A percentile compares a stretch with the other conserved stretches of the same genome.
These are phyloP conservation scores for Colletotrichum destructivum DNA, from an alignment of 2,329 filamentous ascomycete species.

Conservation along the genomic window DNA sequence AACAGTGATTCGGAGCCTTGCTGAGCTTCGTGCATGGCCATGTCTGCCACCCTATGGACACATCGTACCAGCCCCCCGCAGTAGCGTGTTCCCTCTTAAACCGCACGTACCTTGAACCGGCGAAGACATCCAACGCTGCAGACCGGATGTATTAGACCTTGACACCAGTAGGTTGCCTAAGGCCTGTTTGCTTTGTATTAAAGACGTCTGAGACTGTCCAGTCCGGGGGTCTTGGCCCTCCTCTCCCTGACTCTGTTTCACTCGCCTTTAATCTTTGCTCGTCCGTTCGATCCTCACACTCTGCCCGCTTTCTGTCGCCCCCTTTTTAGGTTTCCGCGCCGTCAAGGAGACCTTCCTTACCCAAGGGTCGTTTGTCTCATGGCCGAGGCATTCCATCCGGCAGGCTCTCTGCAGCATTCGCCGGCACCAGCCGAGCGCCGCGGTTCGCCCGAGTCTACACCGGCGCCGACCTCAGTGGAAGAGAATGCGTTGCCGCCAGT, in stretches of 20 bases:
- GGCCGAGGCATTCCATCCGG: too few relatives aligned
- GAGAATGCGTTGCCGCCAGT: not conserved
- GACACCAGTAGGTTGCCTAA: not conserved
- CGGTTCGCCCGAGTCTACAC: not conserved
- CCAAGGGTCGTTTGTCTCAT: not conserved
- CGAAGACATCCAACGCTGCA: slow-evolving; percentile 4
- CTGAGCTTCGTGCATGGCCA: not conserved
- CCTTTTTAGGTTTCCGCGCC: not conserved
- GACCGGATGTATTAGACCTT: slow-evolving; percentile 2
- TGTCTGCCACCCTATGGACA: not conserved
- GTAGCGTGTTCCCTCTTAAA: not conserved
- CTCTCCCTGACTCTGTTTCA: not conserved
- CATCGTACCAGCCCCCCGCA: slow-evolving; percentile 16
- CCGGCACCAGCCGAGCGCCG: not conserved
- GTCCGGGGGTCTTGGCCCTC: not conserved
- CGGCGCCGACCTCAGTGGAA: not conserved
- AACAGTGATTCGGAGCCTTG: not conserved
- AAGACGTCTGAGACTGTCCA: slow-evolving; percentile 1
- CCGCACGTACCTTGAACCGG: slow-evolving; percentile 6
- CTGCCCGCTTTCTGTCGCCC: not conserved
- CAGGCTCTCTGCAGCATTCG: not conserved
- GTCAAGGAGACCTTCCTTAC: not conserved
- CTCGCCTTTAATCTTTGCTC: not conserved
- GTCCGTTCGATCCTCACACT: not conserved
- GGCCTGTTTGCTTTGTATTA: slow-evolving; percentile 8